Percentiles rank a stretch among this genome's conserved stretches.
Conservation (phyloP, 768 basidiomycete genomes). For the Tulasnella calospora region DNA sequence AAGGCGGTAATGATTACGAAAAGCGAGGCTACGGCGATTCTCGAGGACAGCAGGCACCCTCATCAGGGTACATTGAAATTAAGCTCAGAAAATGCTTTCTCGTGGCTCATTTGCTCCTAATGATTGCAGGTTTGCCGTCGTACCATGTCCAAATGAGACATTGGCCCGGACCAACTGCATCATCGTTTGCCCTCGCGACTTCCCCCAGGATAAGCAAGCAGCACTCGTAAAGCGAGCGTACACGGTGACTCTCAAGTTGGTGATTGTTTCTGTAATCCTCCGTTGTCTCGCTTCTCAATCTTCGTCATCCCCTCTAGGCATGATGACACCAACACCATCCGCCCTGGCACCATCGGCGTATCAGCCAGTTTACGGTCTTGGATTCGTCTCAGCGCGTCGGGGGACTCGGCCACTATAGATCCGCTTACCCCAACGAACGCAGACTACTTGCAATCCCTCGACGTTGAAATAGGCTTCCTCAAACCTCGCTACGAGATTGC, state of each 20-base stretch:
- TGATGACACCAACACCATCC: slow-evolving; percentile 67
- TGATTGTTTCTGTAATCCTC: neutral
- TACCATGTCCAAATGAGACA: slow-evolving; percentile 55
- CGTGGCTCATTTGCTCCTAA: neutral
- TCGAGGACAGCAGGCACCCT: neutral
- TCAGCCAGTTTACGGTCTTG: slow-evolving; percentile 79
- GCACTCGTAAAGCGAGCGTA: slow-evolving; percentile 68
- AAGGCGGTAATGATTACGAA: neutral
- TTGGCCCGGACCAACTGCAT: slow-evolving; percentile 78
- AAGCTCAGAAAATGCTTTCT: neutral
- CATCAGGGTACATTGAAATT: neutral
- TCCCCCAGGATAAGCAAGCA: slow-evolving; percentile 58
- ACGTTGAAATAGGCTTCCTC: slow-evolving; percentile 71
- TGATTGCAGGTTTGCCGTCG: slow-evolving; percentile 50
- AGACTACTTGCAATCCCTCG: slow-evolving; percentile 70
- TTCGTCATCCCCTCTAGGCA: slow-evolving; percentile 47
- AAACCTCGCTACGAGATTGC: slow-evolving; percentile 50
- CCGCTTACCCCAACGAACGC: slow-evolving; percentile 36
- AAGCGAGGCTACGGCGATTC: neutral
- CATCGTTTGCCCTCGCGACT: slow-evolving; percentile 74
- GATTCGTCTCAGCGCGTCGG: slow-evolving; percentile 75
- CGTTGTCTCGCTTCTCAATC: neutral
- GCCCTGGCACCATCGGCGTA: slow-evolving; percentile 55
- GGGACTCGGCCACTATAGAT: slow-evolving; percentile 71
- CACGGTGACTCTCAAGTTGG: slow-evolving; percentile 69